Conservation (phyloP, 768 basidiomycete species). For the Leccinum broughii region DNA sequence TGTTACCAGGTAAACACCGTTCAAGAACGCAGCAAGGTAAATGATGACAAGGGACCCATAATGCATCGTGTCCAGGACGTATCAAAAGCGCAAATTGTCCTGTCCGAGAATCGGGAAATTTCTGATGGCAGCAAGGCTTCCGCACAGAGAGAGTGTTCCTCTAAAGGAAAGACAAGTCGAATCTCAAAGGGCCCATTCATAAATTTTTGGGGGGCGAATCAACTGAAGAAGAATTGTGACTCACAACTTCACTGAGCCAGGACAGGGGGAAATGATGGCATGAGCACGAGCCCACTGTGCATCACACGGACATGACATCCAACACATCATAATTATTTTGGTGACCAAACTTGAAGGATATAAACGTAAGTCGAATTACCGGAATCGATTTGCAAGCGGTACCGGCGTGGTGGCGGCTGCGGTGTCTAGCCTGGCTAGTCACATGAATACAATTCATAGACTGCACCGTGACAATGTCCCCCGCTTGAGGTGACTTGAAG, state of each 20-base stretch:
- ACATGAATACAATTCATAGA: constrained; percentile 2
- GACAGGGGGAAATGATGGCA: constrained; percentile 4
- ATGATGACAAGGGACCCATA: neutral
- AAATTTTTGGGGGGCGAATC: constrained; percentile 17
- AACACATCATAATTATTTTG: constrained; percentile 13
- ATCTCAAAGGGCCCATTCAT: constrained; percentile 8
- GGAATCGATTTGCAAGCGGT: constrained; percentile 20
- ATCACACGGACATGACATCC: constrained; percentile 30
- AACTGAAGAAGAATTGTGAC: constrained; percentile 3
- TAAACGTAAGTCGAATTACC: constrained; percentile 20
- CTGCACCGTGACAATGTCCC: neutral
- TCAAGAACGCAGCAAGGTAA: neutral
- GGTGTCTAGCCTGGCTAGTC: neutral
- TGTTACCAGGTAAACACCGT: neutral
- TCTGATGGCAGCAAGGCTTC: neutral
- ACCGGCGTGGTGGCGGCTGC: constrained; percentile 20
- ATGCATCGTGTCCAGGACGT: neutral
- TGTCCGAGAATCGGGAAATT: neutral
- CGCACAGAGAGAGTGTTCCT: neutral
- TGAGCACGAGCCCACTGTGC: constrained; percentile 7
- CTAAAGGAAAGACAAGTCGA: neutral
- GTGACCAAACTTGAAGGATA: constrained; percentile 10
- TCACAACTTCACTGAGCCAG: constrained; percentile 4
- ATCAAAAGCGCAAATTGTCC: constrained; percentile 1
- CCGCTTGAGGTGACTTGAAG: constrained; percentile 9